Evolutionary conservation across 331 rosid genomes (phyloP).

Genomic region (Rhamnella rubrinervis): DNA sequence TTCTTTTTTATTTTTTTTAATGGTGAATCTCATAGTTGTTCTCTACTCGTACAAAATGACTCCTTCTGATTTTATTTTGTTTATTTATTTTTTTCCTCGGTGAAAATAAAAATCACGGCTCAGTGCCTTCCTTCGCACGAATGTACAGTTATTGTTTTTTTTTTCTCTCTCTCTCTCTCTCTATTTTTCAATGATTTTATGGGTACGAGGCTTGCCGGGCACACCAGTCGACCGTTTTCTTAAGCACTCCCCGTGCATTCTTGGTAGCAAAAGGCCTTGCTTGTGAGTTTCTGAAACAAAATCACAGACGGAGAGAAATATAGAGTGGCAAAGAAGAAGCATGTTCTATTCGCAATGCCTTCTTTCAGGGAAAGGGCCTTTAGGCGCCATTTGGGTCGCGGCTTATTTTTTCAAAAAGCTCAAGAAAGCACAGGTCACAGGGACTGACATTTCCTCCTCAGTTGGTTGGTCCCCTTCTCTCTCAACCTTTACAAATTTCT

Average conservation of each 20-base stretch:
- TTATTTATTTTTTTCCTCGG: too few species aligned
- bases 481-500: neutral
- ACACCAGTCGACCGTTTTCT: slow-evolving; percentile 29
- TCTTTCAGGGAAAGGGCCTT: slow-evolving; percentile 41
- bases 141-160: neutral
- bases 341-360: slow-evolving; percentile 51
- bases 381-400: slow-evolving; percentile 66
- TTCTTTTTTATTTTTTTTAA: too few species aligned
- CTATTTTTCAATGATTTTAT: neutral
- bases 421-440: slow-evolving; percentile 58
- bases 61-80: too few species aligned
- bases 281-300: neutral
- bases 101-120: neutral
- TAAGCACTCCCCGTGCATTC: neutral
- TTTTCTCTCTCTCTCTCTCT: neutral
- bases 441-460: slow-evolving; percentile 56
- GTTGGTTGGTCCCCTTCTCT: slow-evolving; percentile 52
- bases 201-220: neutral
- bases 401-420: slow-evolving; percentile 67
- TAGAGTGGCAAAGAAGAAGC: neutral
- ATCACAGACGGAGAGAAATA: neutral
- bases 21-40: too few species aligned
- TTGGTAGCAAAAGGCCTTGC: neutral
- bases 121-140: neutral
- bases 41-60: too few species aligned